phyloP scores from a whole-genome alignment of 768 basidiomycete genomes.

The Rhodotorula taiwanensis region DNA sequence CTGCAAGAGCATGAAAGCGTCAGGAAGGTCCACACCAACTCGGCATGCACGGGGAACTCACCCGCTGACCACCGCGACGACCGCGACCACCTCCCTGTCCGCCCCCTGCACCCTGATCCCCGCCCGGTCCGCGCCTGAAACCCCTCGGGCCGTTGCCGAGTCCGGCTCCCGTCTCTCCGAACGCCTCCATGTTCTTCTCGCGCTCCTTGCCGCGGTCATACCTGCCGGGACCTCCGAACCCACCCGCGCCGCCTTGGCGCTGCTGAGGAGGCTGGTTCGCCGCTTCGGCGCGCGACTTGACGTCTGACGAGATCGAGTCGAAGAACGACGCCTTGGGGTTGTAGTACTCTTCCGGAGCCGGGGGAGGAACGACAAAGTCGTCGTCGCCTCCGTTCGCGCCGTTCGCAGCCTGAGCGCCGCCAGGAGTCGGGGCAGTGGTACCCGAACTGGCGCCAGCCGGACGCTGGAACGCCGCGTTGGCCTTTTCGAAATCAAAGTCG shows the following conservation, averaged over 20 bases:
- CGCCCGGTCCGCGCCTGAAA: conserved; percentile 17
- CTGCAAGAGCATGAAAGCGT: too few relatives aligned
- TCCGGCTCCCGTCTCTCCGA: conserved; percentile 39
- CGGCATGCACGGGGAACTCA: too few relatives aligned
- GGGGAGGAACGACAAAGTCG: conserved; percentile 29
- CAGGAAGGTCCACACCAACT: too few relatives aligned
- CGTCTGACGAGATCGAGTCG: conserved; percentile 42
- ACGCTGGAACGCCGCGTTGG: conserved; percentile 42
- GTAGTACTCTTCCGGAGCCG: conserved; percentile 33
- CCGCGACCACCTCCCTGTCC: not conserved
- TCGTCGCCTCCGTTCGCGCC: conserved; percentile 8
- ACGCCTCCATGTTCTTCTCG: conserved; percentile 40
- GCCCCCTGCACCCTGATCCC: conserved; percentile 6
- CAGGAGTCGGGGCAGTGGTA: not conserved
- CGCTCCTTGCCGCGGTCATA: conserved; percentile 39
- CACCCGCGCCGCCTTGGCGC: conserved; percentile 20
- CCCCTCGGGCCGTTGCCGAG: conserved; percentile 11
- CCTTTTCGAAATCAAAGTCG: conserved; percentile 42
- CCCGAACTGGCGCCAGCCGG: conserved; percentile 6
- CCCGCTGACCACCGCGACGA: too few relatives aligned
- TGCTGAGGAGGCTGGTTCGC: conserved; percentile 2
- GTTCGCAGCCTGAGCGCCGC: too few relatives aligned
- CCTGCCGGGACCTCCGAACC: conserved; percentile 23
- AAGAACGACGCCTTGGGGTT: conserved; percentile 42
- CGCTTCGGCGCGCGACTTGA: conserved; percentile 33